Conservation (phyloP, 192 early-diverging fungal genomes). For the Coemansia umbellata region DNA sequence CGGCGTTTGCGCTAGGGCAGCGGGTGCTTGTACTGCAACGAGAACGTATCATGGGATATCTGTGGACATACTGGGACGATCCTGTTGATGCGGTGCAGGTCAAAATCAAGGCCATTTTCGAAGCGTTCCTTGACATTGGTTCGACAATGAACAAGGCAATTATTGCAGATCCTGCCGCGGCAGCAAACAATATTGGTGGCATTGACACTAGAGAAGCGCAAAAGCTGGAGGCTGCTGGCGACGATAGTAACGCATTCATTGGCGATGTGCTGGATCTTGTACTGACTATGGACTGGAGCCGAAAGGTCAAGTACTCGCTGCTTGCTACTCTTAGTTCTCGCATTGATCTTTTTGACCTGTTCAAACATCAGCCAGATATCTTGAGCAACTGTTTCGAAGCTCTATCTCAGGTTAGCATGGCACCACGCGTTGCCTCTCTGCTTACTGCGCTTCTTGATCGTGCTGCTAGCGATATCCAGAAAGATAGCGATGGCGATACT, state of each 20-base stretch:
- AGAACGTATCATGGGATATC: slow-evolving; percentile 64
- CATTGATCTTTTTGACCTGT: slow-evolving; percentile 49
- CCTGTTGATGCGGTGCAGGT: slow-evolving; percentile 76
- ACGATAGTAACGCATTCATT: slow-evolving; percentile 47
- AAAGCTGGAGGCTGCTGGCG: not conserved
- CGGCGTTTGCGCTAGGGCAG: slow-evolving; percentile 38
- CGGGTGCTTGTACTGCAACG: slow-evolving; percentile 45
- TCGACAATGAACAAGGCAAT: slow-evolving; percentile 31
- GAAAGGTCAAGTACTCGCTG: slow-evolving; percentile 81
- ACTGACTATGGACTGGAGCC: slow-evolving; percentile 72
- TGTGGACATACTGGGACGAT: slow-evolving; percentile 85
- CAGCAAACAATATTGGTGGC: not conserved
- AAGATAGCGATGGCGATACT: not conserved
- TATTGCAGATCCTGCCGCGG: slow-evolving; percentile 5
- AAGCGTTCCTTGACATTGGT: slow-evolving; percentile 63
- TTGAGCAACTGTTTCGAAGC: slow-evolving; percentile 59
- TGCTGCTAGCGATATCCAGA: slow-evolving; percentile 4
- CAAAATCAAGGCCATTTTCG: slow-evolving; percentile 68
- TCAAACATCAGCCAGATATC: slow-evolving; percentile 59
- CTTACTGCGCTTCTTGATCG: slow-evolving; percentile 43
- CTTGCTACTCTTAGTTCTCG: slow-evolving; percentile 56
- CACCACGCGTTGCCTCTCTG: slow-evolving; percentile 49
- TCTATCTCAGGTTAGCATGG: slow-evolving; percentile 55
- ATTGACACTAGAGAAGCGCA: too few relatives aligned
- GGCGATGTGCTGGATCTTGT: slow-evolving; percentile 61